Evolutionary conservation across 1,139 yeast genomes (phyloP).

Genomic region (Eremothecium gossypii): DNA sequence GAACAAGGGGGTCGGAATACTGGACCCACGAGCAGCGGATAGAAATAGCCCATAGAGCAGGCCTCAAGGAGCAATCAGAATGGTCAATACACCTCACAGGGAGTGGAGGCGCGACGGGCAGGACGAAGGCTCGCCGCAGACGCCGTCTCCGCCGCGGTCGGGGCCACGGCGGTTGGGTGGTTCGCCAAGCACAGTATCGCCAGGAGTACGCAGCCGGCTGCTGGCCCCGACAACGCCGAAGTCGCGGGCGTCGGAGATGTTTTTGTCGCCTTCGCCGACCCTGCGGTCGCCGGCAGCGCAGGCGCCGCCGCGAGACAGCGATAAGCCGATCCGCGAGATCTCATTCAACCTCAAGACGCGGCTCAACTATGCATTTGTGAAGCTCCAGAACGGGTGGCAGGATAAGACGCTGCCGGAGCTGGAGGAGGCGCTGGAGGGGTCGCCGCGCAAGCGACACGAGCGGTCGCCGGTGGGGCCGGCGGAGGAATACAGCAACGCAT

Average conservation of each 20-base stretch:
- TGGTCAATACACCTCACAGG: no score
- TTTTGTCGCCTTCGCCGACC: conserved; percentile 31
- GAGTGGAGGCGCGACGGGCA: conserved; percentile 6
- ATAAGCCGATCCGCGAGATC: conserved; percentile 34
- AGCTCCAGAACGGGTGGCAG: conserved; percentile 36
- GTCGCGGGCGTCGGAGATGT: conserved; percentile 25
- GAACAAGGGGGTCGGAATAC: no score
- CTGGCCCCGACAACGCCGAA: conserved; percentile 33
- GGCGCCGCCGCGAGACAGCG: conserved; percentile 18
- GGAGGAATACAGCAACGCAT: conserved; percentile 11
- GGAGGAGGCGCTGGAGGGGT: conserved; percentile 22
- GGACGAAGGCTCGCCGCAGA: conserved; percentile 16
- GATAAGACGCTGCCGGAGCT: conserved; percentile 33
- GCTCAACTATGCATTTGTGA: conserved; percentile 39
- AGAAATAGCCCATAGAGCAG: not conserved
- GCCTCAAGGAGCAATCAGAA: conserved; percentile 4
- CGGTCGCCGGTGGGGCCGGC: conserved; percentile 1
- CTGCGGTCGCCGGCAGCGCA: conserved; percentile 31
- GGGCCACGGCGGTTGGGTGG: conserved; percentile 2
- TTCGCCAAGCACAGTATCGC: conserved; percentile 11
- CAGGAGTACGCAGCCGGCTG: conserved; percentile 16
- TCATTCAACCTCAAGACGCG: conserved; percentile 37
- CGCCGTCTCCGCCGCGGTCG: conserved; percentile 17
- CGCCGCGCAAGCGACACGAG: conserved; percentile 3
- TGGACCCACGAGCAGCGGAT: no score